A percentile compares a stretch with the other conserved stretches of the same genome.
Evolutionary conservation across 1,139 yeast genomes (phyloP).

Genomic region (Wickerhamomyces sp.): DNA sequence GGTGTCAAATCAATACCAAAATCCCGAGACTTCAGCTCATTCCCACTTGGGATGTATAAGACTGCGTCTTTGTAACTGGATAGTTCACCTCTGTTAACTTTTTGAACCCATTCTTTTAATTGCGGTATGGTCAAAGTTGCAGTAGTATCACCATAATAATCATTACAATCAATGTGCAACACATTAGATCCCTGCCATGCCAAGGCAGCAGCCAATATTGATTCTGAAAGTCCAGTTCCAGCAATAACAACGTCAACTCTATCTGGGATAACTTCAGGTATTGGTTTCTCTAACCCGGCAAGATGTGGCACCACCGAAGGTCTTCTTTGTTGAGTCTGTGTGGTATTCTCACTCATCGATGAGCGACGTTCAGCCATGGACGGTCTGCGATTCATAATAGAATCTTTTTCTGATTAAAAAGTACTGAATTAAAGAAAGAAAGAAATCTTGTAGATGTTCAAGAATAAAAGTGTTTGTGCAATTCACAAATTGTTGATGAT

Average conservation of each 20-base stretch:
- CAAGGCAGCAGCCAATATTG: constrained; percentile 86
- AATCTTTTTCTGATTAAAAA: too few relatives aligned
- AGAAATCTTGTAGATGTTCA: too few relatives aligned
- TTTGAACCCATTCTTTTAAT: constrained; percentile 72
- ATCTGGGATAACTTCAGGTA: constrained; percentile 45
- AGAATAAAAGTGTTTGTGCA: too few relatives aligned
- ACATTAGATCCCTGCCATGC: constrained; percentile 96
- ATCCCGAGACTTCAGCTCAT: constrained; percentile 57
- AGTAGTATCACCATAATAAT: constrained; percentile 82
- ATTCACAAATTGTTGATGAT: too few relatives aligned
- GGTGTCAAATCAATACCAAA: constrained; percentile 92
- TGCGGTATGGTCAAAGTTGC: constrained; percentile 88
- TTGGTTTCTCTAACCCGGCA: constrained; percentile 73
- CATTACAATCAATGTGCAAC: constrained; percentile 78
- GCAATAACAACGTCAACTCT: constrained; percentile 82
- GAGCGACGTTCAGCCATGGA: constrained; percentile 68
- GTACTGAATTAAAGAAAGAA: too few relatives aligned
- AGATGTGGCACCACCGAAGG: constrained; percentile 80
- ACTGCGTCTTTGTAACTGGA: constrained; percentile 56
- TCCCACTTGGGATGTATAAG: constrained; percentile 65
- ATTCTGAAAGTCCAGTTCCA: constrained; percentile 90
- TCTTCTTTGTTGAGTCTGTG: constrained; percentile 33
- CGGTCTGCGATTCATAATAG: constrained; percentile 49
- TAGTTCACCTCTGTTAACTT: constrained; percentile 43
- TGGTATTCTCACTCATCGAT: constrained; percentile 27